A percentile compares a stretch with the other conserved stretches of the same genome.
These are phyloP conservation scores for Cercophora samala DNA, from an alignment of 495 filamentous ascomycete genomes.

Conservation along the genomic window DNA sequence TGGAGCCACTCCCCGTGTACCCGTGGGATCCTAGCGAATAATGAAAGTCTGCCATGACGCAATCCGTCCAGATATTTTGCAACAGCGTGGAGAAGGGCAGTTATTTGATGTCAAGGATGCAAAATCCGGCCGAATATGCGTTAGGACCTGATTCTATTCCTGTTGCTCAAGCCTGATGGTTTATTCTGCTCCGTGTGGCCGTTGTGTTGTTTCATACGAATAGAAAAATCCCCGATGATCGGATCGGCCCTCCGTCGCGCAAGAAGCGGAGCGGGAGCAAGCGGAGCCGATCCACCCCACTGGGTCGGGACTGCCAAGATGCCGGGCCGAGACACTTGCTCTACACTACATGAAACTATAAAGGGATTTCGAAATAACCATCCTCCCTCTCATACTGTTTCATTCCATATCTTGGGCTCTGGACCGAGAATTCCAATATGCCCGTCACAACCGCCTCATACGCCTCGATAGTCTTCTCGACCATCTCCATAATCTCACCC, in stretches of 20 bases:
- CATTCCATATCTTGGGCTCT: constrained; percentile 22
- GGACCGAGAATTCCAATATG: constrained; percentile 20
- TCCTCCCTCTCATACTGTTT: constrained; percentile 16
- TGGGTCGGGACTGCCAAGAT: neutral
- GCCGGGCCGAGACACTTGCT: neutral
- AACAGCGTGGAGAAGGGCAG: neutral
- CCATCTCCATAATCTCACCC: neutral
- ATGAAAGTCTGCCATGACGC: constrained; percentile 8
- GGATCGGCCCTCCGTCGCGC: neutral
- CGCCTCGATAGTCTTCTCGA: constrained; percentile 2
- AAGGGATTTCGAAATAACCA: constrained; percentile 17
- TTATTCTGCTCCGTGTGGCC: neutral
- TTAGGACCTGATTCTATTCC: neutral
- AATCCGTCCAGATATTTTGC: neutral
- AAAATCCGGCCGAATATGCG: neutral
- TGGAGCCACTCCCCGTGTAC: constrained; percentile 2
- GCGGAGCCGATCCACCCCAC: neutral
- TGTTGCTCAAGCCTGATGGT: neutral
- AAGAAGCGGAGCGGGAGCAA: neutral
- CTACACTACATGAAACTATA: constrained; percentile 2
- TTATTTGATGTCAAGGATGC: neutral
- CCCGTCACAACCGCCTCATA: constrained; percentile 21
- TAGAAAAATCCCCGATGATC: neutral
- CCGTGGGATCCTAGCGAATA: constrained; percentile 2
- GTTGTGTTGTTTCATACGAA: neutral